These are phyloP conservation scores for Cryphonectria parasitica DNA, from an alignment of 2,329 filamentous ascomycete genomes.

Conservation along the genomic window DNA sequence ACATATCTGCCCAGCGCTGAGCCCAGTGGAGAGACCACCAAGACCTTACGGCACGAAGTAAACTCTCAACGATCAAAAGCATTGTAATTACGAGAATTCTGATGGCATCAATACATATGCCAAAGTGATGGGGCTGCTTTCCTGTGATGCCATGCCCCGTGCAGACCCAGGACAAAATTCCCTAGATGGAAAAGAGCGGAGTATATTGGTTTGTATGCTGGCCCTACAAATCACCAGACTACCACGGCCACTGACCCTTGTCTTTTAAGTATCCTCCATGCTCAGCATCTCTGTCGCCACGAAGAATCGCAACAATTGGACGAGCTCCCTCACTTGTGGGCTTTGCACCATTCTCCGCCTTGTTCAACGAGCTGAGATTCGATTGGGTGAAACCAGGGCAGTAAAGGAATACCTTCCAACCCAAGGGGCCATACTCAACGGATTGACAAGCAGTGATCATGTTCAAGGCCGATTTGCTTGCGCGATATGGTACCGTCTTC, in stretches of 20 bases:
- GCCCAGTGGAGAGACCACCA: no score
- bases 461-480: constrained; percentile 16
- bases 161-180: not conserved
- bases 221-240: not conserved
- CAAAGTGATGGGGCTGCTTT: not conserved
- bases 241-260: constrained; percentile 4
- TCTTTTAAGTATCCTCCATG: constrained; percentile 2
- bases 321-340: constrained; percentile 4
- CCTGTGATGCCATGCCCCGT: not conserved
- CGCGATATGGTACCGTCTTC: constrained; percentile 1
- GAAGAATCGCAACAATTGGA: constrained; percentile 13
- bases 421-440: constrained; percentile 10
- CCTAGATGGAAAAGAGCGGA: not conserved
- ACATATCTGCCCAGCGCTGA: no score
- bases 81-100: not conserved
- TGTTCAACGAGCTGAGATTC: not conserved
- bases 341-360: constrained; percentile 5
- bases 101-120: not conserved
- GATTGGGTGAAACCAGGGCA: constrained; percentile 13
- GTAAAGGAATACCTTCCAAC: constrained; percentile 15
- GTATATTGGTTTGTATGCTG: not conserved
- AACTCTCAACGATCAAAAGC: not conserved
- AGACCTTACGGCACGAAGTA: no score
- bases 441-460: constrained; percentile 15
- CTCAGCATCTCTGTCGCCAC: constrained; percentile 13